Percentiles rank a stretch among this genome's conserved stretches.
These are phyloP conservation scores for Gracilaria domingensis DNA, from an alignment of 23 red algal species.

Conservation along the genomic window DNA sequence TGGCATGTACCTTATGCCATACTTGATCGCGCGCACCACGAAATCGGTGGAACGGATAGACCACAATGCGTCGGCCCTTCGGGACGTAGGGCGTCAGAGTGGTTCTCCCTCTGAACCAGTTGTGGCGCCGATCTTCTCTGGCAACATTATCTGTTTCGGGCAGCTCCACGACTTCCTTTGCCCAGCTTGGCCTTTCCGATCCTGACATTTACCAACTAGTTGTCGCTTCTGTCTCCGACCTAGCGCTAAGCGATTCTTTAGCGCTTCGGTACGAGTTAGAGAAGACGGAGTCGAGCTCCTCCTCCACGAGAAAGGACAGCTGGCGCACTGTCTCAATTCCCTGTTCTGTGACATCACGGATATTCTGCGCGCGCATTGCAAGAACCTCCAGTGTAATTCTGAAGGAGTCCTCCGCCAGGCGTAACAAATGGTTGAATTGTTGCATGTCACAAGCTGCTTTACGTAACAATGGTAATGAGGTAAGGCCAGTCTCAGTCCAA, in stretches of 20 bases:
- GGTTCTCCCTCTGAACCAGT: background rate
- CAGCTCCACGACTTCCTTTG: background rate
- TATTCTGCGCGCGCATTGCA: background rate
- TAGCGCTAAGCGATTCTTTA: background rate
- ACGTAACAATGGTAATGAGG: background rate
- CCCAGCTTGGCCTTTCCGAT: background rate
- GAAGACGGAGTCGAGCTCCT: slow-evolving; percentile 8
- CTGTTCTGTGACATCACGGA: slow-evolving; percentile 31
- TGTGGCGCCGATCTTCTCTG: background rate
- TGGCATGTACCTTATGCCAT: slow-evolving; percentile 33
- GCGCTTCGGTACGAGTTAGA: slow-evolving; percentile 22
- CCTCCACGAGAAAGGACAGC: slow-evolving; percentile 27
- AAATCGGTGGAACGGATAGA: slow-evolving; percentile 10
- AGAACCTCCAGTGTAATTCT: background rate
- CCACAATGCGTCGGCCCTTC: slow-evolving; percentile 19
- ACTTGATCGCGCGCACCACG: slow-evolving; percentile 6
- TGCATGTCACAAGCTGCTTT: background rate
- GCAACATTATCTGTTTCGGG: background rate
- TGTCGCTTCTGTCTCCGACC: slow-evolving; percentile 23
- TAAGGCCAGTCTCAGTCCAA: background rate
- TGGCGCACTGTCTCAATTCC: background rate
- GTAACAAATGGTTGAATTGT: background rate
- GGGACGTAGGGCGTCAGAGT: slow-evolving; percentile 3
- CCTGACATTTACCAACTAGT: background rate
- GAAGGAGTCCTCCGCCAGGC: background rate